Evolutionary conservation across 2,329 filamentous ascomycete genomes (phyloP).

Genomic region (Daldinia sp.): DNA sequence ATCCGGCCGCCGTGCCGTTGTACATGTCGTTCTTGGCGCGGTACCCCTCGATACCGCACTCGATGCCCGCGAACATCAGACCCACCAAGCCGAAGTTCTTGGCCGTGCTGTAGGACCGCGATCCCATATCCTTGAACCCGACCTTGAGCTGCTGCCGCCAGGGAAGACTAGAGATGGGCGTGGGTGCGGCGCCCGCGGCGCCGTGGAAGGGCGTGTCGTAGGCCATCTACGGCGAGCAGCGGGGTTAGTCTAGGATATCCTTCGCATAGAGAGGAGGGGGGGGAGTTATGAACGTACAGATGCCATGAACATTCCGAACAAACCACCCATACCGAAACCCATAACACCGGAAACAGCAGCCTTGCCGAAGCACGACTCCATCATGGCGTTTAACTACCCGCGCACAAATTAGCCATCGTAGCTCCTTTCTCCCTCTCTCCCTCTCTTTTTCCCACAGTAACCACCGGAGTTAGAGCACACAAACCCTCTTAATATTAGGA

Average conservation of each 20-base stretch:
- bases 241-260: conserved; percentile 3
- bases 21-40: conserved; percentile 92
- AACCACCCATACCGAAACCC: conserved; percentile 91
- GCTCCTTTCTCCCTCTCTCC: too few species aligned
- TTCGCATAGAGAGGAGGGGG: not conserved
- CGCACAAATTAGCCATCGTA: conserved; percentile 16
- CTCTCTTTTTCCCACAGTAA: not conserved
- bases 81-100: conserved; percentile 97
- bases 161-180: conserved; percentile 70
- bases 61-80: conserved; percentile 88
- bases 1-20: conserved; percentile 89
- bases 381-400: conserved; percentile 76
- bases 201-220: conserved; percentile 89
- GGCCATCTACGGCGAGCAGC: conserved; percentile 73
- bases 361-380: conserved; percentile 94
- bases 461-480: conserved; percentile 34
- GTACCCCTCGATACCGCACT: conserved; percentile 93
- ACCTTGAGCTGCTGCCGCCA: conserved; percentile 81
- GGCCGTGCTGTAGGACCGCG: conserved; percentile 80
- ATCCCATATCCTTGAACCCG: conserved; percentile 96
- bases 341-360: conserved; percentile 88
- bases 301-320: conserved; percentile 98
- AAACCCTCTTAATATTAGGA: conserved; percentile 60
- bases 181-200: conserved; percentile 49
- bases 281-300: conserved; percentile 68